Base-by-base conservation (phyloP, 345 rosid genomes). In the Ailanthus altissimus region DNA sequence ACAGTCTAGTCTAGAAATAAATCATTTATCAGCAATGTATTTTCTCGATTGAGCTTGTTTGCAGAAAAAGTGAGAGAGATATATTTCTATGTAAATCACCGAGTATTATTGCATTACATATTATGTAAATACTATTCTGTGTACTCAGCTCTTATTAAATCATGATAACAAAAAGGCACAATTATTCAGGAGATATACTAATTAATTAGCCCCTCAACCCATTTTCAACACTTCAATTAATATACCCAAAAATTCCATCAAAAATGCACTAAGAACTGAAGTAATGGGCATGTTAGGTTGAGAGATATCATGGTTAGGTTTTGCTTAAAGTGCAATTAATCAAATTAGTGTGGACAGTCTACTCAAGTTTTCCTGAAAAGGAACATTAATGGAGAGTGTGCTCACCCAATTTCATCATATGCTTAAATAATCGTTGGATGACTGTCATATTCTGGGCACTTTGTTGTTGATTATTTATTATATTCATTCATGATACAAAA, bases 291-390 rank as follows among this genome's bases (percentile, higher is more conserved):
- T 47, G 47, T 58, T 60, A 12, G 53, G 46, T 23, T 25, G 53
- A 36, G 75, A 71, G 73, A 78, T 14, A 76, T 20, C 66, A 60
- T 79, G 78, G 67, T 79, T 74, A 28, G 75, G 69, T 28, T 57
- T 81, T 78, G 78, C 84, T 78, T 81, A 75, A 75, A 76, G 67
- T 75, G 77, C 77, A 80, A 83, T 78, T 67, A 77, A 83, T 77
- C 70, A 78, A 78, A 57, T 71, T 71, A 78, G 78, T 61, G 83
- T 54, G 11, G 54, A 25, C 60, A 69, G 49, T 53, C 75, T 40
- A 23, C 43, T 54, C 23, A 49, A 46, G 5, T 42, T 42, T 11
- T 60, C 38, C 49, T 74, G 20, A 11, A 47, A 63, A 62, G 66
- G 16, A 49, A 62, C 23, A n/a, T 36, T 36, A 63, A 74, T 49